These are phyloP conservation scores for Salvia miltiorrhiza DNA, from an alignment of 257 asterid species.

Conservation along the genomic window DNA sequence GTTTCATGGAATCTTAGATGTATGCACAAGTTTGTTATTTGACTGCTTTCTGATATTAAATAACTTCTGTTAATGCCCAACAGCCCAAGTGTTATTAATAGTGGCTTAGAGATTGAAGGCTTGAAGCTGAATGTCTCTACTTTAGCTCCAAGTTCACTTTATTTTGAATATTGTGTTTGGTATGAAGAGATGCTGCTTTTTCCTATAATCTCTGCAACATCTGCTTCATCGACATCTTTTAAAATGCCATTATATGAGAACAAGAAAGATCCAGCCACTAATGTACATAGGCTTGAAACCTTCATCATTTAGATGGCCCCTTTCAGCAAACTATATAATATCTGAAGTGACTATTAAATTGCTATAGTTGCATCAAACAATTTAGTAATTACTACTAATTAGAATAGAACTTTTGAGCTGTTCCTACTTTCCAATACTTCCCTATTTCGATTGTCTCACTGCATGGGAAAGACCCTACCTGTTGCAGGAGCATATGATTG, in stretches of 20 bases:
- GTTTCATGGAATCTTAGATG: background rate
- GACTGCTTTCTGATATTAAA: background rate
- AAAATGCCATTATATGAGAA: background rate
- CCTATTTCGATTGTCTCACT: background rate
- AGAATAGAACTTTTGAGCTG: background rate
- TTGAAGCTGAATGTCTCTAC: background rate
- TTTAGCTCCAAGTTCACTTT: background rate
- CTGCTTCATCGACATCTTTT: background rate
- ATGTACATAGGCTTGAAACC: background rate
- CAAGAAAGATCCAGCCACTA: background rate
- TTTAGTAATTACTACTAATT: background rate
- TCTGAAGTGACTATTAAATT: background rate
- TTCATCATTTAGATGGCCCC: background rate
- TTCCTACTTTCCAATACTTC: background rate
- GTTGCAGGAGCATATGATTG: background rate
- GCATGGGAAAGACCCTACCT: background rate
- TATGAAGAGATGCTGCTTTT: background rate
- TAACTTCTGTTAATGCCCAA: background rate
- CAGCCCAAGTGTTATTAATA: too few species aligned
- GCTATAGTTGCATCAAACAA: background rate
- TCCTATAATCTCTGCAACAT: background rate
- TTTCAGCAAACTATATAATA: background rate
- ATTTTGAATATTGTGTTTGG: background rate
- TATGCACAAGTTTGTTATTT: background rate
- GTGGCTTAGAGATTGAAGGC: background rate